A percentile compares a stretch with the other conserved stretches of the same genome.
These are phyloP conservation scores for Hymenotorrendiella dingleyae DNA, from an alignment of 2,329 filamentous ascomycete genomes.

Conservation along the genomic window DNA sequence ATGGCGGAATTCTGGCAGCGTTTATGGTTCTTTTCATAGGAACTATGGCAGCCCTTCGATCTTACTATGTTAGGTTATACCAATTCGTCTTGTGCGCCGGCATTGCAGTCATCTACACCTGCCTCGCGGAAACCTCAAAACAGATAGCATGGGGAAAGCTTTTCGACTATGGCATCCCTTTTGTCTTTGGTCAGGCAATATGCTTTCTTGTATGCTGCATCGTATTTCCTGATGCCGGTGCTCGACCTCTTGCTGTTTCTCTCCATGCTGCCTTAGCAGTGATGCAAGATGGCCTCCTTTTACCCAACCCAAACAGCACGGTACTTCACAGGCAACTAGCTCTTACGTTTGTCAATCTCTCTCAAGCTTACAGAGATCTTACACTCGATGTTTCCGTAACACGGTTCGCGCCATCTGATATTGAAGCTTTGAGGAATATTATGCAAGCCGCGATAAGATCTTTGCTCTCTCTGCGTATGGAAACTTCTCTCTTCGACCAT, in stretches of 20 bases:
- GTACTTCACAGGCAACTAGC: slow-evolving; percentile 40
- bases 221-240: slow-evolving; percentile 50
- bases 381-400: slow-evolving; percentile 51
- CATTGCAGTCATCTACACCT: slow-evolving; percentile 48
- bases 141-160: slow-evolving; percentile 45
- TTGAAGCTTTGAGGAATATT: slow-evolving; percentile 45
- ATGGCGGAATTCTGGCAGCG: slow-evolving; percentile 49
- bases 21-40: slow-evolving; percentile 50
- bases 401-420: slow-evolving; percentile 44
- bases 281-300: slow-evolving; percentile 38
- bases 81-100: slow-evolving; percentile 50
- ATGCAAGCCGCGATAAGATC: slow-evolving; percentile 50
- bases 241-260: slow-evolving; percentile 43
- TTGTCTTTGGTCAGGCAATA: slow-evolving; percentile 49
- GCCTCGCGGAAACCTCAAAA: slow-evolving; percentile 43
- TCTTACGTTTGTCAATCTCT: slow-evolving; percentile 49
- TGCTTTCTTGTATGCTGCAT: slow-evolving; percentile 42
- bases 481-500: slow-evolving; percentile 40
- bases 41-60: slow-evolving; percentile 45
- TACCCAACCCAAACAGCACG: slow-evolving; percentile 33
- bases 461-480: slow-evolving; percentile 45
- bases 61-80: slow-evolving; percentile 50
- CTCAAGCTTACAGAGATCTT: slow-evolving; percentile 50
- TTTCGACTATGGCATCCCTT: slow-evolving; percentile 48
- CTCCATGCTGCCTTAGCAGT: slow-evolving; percentile 42